These are phyloP conservation scores for Allantophomopsis lycopodina DNA, from an alignment of 2,329 filamentous ascomycete species.

Conservation along the genomic window DNA sequence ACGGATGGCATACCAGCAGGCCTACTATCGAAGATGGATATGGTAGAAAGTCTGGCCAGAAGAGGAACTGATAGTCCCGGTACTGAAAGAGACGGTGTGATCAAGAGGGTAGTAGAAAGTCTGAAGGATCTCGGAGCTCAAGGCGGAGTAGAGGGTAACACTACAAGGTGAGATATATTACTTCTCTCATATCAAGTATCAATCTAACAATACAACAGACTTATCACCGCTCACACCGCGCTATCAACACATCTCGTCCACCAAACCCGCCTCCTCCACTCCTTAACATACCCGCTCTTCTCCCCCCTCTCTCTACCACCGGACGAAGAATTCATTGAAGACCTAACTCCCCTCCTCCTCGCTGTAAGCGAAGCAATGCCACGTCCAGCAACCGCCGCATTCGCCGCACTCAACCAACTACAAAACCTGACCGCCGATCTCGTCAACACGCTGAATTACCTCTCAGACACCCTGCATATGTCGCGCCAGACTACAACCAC, in stretches of 20 bases:
- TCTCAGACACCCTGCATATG: slow-evolving; percentile 91
- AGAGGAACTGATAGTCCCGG: slow-evolving; percentile 53
- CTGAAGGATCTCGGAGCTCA: slow-evolving; percentile 62
- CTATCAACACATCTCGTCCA: slow-evolving; percentile 62
- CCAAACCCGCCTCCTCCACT: slow-evolving; percentile 64
- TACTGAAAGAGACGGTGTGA: slow-evolving; percentile 49
- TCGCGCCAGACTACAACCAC: slow-evolving; percentile 75
- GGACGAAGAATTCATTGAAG: slow-evolving; percentile 50
- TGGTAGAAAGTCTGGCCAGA: slow-evolving; percentile 56
- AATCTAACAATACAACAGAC: slow-evolving; percentile 26
- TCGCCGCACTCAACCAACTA: slow-evolving; percentile 53
- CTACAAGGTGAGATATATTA: slow-evolving; percentile 41
- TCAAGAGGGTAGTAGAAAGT: slow-evolving; percentile 54
- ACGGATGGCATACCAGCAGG: slow-evolving; percentile 52
- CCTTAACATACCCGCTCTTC: slow-evolving; percentile 55
- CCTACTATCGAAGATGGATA: slow-evolving; percentile 56
- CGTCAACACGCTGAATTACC: slow-evolving; percentile 67
- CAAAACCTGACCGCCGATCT: slow-evolving; percentile 60
- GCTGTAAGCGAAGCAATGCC: slow-evolving; percentile 55
- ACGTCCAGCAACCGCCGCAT: slow-evolving; percentile 43
- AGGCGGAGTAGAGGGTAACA: slow-evolving; percentile 56
- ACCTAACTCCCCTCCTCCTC: slow-evolving; percentile 53
- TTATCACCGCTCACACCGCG: slow-evolving; percentile 64
- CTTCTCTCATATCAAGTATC: slow-evolving; percentile 1
- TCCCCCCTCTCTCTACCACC: slow-evolving; percentile 53